Evolutionary conservation across 2,329 filamentous ascomycete genomes (phyloP), one percentile per base, ranked within the genome.

Genomic region (Aspergillus floridensis): DNA sequence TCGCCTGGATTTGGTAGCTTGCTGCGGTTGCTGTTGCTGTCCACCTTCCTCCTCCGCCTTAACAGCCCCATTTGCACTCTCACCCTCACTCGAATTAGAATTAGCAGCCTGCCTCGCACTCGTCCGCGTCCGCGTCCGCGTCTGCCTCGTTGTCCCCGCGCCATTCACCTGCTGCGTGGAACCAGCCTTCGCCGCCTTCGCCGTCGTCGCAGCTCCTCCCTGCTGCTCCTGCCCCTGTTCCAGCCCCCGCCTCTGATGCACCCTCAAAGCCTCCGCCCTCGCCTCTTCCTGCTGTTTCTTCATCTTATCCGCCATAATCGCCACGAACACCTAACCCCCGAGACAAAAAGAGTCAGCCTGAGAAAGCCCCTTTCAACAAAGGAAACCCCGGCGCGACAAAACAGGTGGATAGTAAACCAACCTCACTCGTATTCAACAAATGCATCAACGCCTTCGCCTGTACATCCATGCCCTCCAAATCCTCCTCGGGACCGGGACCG

Each of bases 301-400:
- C 78, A 80, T 80, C 59, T 78, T 80, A 53, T 80, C 78, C 22
- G 78, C 77, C 78, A 80, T 80, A 38, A 80, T 80, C 2, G 78
- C 77, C 14, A 80, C 78, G 56, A 80, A 80, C 1, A 80, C 78
- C 76, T 78, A 16, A n/a, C 2, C 14, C 24, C 2, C 35, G 26
- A 6, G 31, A 52, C n/a, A 24, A 53, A 11, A 24, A 56, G 16
- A 12, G 56, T 52, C 50, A 57, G 54, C 32, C 22, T 22, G 22
- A 22, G 22, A 22, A 22, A 22, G 4, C 22, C 22, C 22, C 22
- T 22, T 22, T 22, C 22, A 22, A 22, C 22, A 22, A 22, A 22
- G 4, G 3, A 4, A 22, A 22, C 22, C 22, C 22, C 22, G 22
- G 4, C 22, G 22, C 22, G 4, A 22, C 22, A 22, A 22, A 22